These are phyloP conservation scores for Hypoxylon sp. DNA, from an alignment of 2,329 filamentous ascomycete genomes.

Conservation along the genomic window DNA sequence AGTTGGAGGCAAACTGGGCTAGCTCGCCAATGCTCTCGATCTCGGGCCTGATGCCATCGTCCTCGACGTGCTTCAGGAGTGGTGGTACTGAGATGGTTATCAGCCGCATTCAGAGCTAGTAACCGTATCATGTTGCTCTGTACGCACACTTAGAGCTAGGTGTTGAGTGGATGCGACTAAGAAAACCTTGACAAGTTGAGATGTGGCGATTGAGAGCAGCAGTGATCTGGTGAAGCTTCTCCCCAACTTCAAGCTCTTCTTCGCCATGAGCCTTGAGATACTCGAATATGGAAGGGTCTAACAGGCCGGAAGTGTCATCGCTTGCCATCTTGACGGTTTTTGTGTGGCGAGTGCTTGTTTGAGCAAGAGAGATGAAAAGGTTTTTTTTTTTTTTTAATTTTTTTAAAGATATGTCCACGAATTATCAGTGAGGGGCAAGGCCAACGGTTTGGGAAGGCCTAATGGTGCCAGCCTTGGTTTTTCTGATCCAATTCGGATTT, in stretches of 20 bases:
- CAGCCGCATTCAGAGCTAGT: slow-evolving; percentile 23
- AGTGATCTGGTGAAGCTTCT: slow-evolving; percentile 85
- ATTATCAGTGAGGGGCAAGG: slow-evolving; percentile 23
- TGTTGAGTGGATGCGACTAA: slow-evolving; percentile 92
- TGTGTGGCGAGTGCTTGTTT: neutral
- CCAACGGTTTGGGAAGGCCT: neutral
- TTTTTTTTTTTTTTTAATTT: too few species aligned
- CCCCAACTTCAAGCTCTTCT: slow-evolving; percentile 83
- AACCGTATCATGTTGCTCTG: slow-evolving; percentile 1
- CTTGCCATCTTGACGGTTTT: slow-evolving; percentile 44
- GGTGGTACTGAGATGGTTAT: slow-evolving; percentile 66
- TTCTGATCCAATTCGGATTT: neutral
- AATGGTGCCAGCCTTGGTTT: neutral
- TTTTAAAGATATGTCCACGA: neutral
- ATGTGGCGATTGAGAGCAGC: slow-evolving; percentile 87
- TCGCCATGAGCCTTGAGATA: slow-evolving; percentile 90
- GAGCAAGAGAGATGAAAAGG: neutral
- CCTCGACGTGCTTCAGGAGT: slow-evolving; percentile 77
- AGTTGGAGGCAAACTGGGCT: slow-evolving; percentile 78
- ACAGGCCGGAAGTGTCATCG: slow-evolving; percentile 61
- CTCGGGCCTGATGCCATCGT: slow-evolving; percentile 77
- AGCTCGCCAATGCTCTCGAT: slow-evolving; percentile 78
- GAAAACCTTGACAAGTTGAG: slow-evolving; percentile 81
- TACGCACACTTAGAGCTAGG: slow-evolving; percentile 69
- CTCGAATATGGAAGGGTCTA: slow-evolving; percentile 87